Evolutionary conservation across 108 stramenopile genomes (phyloP).

Genomic region (Cyclotella sp.): DNA sequence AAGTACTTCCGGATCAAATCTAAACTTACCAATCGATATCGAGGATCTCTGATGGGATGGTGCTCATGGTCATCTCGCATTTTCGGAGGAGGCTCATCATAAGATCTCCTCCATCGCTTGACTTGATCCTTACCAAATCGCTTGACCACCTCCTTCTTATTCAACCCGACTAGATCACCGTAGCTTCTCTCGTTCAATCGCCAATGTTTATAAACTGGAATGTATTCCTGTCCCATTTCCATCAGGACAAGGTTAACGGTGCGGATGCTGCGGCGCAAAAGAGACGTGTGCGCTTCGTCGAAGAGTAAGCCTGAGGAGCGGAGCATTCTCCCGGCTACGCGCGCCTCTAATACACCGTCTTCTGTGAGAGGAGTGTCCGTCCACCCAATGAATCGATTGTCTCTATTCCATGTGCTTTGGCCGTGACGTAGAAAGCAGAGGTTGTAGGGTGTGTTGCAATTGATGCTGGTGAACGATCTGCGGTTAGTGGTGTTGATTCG

Average conservation of each 20-base stretch:
- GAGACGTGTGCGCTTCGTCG: conserved; percentile 88
- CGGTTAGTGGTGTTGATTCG: background rate
- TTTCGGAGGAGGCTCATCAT: conserved; percentile 91
- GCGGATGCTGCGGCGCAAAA: conserved; percentile 87
- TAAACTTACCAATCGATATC: conserved; percentile 73
- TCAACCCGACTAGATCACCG: conserved; percentile 87
- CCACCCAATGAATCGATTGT: conserved; percentile 94
- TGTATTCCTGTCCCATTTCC: conserved; percentile 92
- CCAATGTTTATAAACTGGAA: conserved; percentile 90
- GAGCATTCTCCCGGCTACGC: conserved; percentile 89
- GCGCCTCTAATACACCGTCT: conserved; percentile 93
- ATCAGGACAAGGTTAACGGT: conserved; percentile 82
- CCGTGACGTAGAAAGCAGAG: conserved; percentile 85
- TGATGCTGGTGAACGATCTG: conserved; percentile 35
- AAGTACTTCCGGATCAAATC: background rate
- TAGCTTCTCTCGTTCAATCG: conserved; percentile 94
- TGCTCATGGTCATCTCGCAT: conserved; percentile 76
- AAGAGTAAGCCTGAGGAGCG: conserved; percentile 64
- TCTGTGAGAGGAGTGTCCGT: conserved; percentile 93
- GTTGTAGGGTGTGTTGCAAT: conserved; percentile 64
- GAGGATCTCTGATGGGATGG: conserved; percentile 80
- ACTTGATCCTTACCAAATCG: conserved; percentile 80
- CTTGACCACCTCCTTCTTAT: conserved; percentile 94
- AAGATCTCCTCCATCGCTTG: conserved; percentile 89
- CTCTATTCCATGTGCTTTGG: conserved; percentile 94